Base-by-base conservation (phyloP, 352 stramenopile genomes). In the Pythium brassicae region DNA sequence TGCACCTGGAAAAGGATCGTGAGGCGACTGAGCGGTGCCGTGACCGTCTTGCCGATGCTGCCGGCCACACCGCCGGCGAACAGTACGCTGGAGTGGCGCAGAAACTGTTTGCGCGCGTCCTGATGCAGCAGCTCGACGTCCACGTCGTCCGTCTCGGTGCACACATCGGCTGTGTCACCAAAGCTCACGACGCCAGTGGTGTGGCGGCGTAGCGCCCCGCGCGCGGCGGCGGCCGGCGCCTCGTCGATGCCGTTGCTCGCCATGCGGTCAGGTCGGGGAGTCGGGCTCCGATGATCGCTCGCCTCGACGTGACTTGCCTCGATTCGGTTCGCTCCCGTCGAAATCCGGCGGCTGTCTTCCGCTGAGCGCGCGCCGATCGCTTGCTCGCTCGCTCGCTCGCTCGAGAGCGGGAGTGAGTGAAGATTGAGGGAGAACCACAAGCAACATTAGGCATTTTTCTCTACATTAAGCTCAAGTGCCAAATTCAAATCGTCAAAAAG, bases 1-100 rank as follows among this genome's bases (percentile, higher is more conserved):
- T 98, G 92, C 20, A 99, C 95, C 75, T 98, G 94, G 76, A 97
- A 98, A 20, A 98, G 76, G 63, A 99, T 98, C 27, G 95, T 98
- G 6, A 98, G 72, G 17, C 94, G 89, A 65, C 85, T 97, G 7
- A 99, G 78, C 39, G 95, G 95, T 35, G 95, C 95, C 10, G 95
- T 98, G 34, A 97, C 76, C 14, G 94, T 98, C 75, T 99, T 99
- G 49, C 92, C 94, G 22, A 98, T 78, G 62, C 88, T 97, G 29
- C 95, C 95, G n/a, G 95, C 94, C 54, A 98, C 80, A 35, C 95
- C 95, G 42, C 95, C 95, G 7, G 85, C 83, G 48, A 95, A 76
- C 29, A 93, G 74, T 55, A 95, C 85, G 52, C 76, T 90, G 27
- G 74, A 78, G 58, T 92, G 82, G 37, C 83, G 81, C 61, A 86